A percentile compares a stretch with the other conserved stretches of the same genome.
Conservation (phyloP, 83 land plant species). For the Thuja plicata region DNA sequence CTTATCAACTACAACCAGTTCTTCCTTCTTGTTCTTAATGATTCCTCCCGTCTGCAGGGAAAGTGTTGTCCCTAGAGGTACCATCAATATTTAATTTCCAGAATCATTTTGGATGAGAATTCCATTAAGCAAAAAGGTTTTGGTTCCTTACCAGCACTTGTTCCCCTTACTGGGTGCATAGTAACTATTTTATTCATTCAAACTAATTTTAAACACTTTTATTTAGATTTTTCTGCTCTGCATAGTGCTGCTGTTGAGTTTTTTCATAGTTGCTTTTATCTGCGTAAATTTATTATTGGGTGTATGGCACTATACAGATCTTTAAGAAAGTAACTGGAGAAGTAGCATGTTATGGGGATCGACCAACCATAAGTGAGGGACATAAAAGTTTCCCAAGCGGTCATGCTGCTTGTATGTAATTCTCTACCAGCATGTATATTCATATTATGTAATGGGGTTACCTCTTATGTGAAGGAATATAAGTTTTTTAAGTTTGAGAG, state of each 20-base stretch:
- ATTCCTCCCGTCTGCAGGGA: background rate
- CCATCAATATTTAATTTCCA: background rate
- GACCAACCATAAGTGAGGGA: conserved; percentile 63
- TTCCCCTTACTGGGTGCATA: background rate
- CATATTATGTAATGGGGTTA: background rate
- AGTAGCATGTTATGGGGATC: conserved; percentile 69
- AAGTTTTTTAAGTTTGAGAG: background rate
- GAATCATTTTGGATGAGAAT: background rate
- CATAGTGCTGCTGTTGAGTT: background rate
- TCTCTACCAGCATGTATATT: background rate
- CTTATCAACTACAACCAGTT: background rate
- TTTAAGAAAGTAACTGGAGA: conserved; percentile 49
- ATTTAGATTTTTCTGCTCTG: background rate
- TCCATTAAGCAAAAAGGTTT: background rate
- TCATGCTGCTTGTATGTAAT: conserved; percentile 76
- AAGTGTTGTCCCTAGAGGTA: background rate
- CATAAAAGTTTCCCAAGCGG: conserved; percentile 96
- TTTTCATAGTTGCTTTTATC: background rate
- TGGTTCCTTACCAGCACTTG: background rate
- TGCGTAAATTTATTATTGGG: background rate
- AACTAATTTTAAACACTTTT: background rate
- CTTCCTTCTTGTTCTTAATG: background rate
- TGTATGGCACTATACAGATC: conserved; percentile 26
- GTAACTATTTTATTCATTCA: background rate
- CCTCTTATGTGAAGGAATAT: background rate